Evolutionary conservation across 2,329 filamentous ascomycete genomes (phyloP).

Genomic region (Arachnomyces sp.): DNA sequence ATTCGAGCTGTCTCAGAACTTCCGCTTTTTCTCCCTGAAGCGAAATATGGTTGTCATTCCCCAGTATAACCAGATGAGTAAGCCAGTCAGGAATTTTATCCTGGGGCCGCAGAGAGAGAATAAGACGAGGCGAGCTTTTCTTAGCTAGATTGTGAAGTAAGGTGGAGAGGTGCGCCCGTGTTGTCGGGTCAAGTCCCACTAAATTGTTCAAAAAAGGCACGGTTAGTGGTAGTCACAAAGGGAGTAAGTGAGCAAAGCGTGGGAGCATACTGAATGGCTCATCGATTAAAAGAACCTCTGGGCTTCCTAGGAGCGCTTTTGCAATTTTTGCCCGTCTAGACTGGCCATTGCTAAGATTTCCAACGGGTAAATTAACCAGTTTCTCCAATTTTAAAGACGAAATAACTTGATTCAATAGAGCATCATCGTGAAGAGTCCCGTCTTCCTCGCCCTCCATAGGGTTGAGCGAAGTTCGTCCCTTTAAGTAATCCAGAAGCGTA

Average conservation of each 20-base stretch:
- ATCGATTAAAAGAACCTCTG: slow-evolving; percentile 78
- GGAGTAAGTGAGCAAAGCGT: neutral
- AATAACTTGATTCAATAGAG: slow-evolving; percentile 56
- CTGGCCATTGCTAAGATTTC: slow-evolving; percentile 90
- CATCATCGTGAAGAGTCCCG: slow-evolving; percentile 43
- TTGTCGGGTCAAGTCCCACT: slow-evolving; percentile 85
- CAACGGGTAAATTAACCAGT: slow-evolving; percentile 72
- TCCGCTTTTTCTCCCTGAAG: slow-evolving; percentile 58
- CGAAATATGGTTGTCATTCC: slow-evolving; percentile 58
- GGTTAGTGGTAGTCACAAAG: slow-evolving; percentile 3
- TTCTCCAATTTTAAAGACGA: slow-evolving; percentile 60
- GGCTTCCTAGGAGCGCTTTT: slow-evolving; percentile 68
- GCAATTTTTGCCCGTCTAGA: slow-evolving; percentile 81
- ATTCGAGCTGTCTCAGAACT: slow-evolving; percentile 42
- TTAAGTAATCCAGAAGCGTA: slow-evolving; percentile 70
- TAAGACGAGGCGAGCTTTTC: slow-evolving; percentile 59
- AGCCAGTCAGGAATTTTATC: slow-evolving; percentile 87
- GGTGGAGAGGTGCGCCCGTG: slow-evolving; percentile 61
- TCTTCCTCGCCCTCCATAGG: slow-evolving; percentile 51
- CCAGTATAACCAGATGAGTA: slow-evolving; percentile 69
- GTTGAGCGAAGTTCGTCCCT: slow-evolving; percentile 77
- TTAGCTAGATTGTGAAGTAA: slow-evolving; percentile 63
- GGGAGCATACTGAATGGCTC: slow-evolving; percentile 68
- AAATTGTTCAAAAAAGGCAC: slow-evolving; percentile 4
- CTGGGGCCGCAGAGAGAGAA: slow-evolving; percentile 74